These are phyloP conservation scores for Aspergillus uvarum DNA, from an alignment of 2,329 filamentous ascomycete species.

Conservation along the genomic window DNA sequence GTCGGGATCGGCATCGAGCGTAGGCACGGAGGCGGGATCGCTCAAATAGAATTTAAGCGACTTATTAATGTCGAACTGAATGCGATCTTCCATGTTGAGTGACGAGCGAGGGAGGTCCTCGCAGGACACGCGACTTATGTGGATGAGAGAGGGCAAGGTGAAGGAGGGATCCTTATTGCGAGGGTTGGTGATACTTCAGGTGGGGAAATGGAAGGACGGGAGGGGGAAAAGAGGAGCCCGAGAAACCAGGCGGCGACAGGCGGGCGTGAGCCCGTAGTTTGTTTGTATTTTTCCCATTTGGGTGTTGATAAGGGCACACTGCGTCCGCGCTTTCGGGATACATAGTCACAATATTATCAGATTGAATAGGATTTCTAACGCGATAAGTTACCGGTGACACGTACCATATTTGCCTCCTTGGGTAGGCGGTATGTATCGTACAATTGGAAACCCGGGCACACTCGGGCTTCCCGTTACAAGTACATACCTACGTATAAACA, in stretches of 20 bases:
- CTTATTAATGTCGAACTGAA: slow-evolving; percentile 93
- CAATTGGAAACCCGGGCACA: too few relatives aligned
- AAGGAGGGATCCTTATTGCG: background rate
- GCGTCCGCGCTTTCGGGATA: too few relatives aligned
- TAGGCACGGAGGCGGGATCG: slow-evolving; percentile 79
- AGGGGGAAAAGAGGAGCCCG: slow-evolving; percentile 12
- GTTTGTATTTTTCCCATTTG: slow-evolving; percentile 34
- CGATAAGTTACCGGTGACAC: background rate
- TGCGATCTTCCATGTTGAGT: slow-evolving; percentile 62
- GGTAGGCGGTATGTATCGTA: background rate
- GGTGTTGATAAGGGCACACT: slow-evolving; percentile 8
- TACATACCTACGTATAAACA: too few relatives aligned
- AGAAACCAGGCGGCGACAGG: slow-evolving; percentile 4
- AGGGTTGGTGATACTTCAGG: background rate
- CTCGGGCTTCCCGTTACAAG: too few relatives aligned
- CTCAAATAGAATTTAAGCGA: slow-evolving; percentile 96
- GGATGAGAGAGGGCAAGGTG: background rate
- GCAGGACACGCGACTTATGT: slow-evolving; percentile 5
- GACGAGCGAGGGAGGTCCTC: slow-evolving; percentile 21
- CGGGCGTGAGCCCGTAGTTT: slow-evolving; percentile 18
- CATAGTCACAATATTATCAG: too few relatives aligned
- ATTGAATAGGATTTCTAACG: background rate
- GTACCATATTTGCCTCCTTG: background rate
- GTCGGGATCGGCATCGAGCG: slow-evolving; percentile 78
- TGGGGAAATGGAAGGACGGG: background rate